Percentiles rank a stretch among this genome's conserved stretches.
phyloP scores from a whole-genome alignment of 345 rosid genomes.

The Heritiera fomes region DNA sequence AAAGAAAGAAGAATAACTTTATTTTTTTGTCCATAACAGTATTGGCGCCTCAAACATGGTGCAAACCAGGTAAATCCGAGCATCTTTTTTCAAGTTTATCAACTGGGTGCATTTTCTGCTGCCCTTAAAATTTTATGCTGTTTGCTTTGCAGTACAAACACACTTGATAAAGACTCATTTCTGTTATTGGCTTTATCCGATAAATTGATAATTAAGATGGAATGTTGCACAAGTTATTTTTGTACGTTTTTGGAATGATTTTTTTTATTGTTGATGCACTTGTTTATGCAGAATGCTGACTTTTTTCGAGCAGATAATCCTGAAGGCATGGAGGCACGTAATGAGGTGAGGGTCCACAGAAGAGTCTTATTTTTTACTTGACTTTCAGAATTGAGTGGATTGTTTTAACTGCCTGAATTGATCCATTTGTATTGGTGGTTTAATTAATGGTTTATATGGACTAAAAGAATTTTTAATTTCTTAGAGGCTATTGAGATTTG shows the following conservation, averaged over 20 bases:
- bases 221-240: background rate
- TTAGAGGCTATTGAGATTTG: background rate
- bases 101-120: background rate
- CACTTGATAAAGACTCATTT: background rate
- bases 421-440: background rate
- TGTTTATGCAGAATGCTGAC: slow-evolving; percentile 79
- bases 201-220: slow-evolving; percentile 4
- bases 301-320: slow-evolving; percentile 96
- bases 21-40: slow-evolving; percentile 55
- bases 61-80: slow-evolving; percentile 64
- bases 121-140: background rate
- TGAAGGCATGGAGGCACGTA: slow-evolving; percentile 97
- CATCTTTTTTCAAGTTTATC: background rate
- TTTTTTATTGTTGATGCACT: slow-evolving; percentile 23
- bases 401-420: background rate
- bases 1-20: slow-evolving; percentile 24
- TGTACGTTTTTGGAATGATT: background rate
- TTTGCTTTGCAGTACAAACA: background rate
- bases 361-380: slow-evolving; percentile 13
- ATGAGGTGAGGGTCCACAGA: slow-evolving; percentile 63
- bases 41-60: slow-evolving; percentile 99
- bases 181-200: background rate
- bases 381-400: slow-evolving; percentile 15
- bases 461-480: background rate
- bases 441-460: background rate